These are phyloP conservation scores for Colletotrichum melonis DNA, from an alignment of 2,329 filamentous ascomycete genomes.

Conservation along the genomic window DNA sequence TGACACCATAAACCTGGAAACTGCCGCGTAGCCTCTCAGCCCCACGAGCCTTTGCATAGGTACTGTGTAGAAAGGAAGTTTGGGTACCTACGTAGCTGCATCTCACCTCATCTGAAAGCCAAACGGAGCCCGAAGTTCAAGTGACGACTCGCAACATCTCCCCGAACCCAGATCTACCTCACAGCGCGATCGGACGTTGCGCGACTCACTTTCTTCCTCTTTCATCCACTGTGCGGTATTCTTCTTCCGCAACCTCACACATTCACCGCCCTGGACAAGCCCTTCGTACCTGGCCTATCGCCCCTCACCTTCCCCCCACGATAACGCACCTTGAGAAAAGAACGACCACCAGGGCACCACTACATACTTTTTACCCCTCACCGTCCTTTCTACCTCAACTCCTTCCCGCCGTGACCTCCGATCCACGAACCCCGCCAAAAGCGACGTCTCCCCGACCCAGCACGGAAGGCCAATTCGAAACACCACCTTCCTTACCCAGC, in stretches of 20 bases:
- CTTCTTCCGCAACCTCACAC: neutral
- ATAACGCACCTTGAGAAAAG: neutral
- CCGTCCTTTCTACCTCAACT: neutral
- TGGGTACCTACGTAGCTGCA: neutral
- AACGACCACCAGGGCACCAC: neutral
- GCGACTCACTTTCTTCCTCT: neutral
- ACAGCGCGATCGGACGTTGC: neutral
- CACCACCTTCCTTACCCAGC: neutral
- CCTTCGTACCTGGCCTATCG: neutral
- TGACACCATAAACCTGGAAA: neutral
- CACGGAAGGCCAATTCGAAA: constrained; percentile 15
- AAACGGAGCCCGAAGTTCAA: neutral
- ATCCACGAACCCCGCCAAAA: constrained; percentile 7
- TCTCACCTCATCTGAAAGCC: neutral
- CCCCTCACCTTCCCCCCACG: neutral
- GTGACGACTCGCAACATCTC: neutral
- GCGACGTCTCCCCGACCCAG: constrained; percentile 4
- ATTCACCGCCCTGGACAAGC: neutral
- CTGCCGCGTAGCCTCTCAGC: neutral
- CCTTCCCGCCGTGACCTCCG: neutral
- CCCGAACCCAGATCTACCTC: constrained; percentile 1
- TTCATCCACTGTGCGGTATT: neutral
- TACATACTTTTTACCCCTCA: neutral
- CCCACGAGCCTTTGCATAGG: neutral
- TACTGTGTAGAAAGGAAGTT: too few relatives aligned